Percentiles rank a stretch among this genome's conserved stretches.
These are phyloP conservation scores for Trebouxia sp. DNA, from an alignment of 139 green algal genomes.

Conservation along the genomic window DNA sequence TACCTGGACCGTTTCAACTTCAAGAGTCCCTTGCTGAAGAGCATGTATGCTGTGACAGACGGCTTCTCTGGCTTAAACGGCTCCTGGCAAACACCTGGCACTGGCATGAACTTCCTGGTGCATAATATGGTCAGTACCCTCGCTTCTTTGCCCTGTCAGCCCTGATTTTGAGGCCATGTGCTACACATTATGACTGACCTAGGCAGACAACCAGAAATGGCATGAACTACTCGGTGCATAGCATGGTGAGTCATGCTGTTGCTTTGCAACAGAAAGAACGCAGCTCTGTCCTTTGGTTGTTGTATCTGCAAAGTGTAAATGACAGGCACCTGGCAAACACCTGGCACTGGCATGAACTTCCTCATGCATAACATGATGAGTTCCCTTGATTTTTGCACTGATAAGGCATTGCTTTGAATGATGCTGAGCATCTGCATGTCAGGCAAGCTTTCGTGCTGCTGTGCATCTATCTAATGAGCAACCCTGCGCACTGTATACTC, in stretches of 20 bases:
- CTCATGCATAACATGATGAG: constrained; percentile 69
- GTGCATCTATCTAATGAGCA: no score
- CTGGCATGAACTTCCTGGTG: constrained; percentile 64
- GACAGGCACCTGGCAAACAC: constrained; percentile 55
- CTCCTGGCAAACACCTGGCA: constrained; percentile 55
- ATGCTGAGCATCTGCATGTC: no score
- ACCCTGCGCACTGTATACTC: no score
- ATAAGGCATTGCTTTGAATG: no score
- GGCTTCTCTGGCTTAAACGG: constrained; percentile 53
- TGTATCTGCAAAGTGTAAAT: no score
- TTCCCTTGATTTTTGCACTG: not conserved
- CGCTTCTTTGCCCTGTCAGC: not conserved
- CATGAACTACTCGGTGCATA: no score
- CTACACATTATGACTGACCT: not conserved
- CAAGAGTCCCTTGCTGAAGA: constrained; percentile 51
- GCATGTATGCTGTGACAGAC: constrained; percentile 65
- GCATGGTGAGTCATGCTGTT: no score
- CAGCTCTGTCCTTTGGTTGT: no score
- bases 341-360: constrained; percentile 64
- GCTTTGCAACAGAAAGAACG: no score
- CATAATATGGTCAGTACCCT: constrained; percentile 62
- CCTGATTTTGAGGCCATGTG: not conserved
- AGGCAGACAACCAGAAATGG: no score
- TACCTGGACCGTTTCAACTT: constrained; percentile 65
- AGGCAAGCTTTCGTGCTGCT: no score